These are phyloP conservation scores for Violaceomyces palustris DNA, from an alignment of 1,284 basidiomycete species.

Conservation along the genomic window DNA sequence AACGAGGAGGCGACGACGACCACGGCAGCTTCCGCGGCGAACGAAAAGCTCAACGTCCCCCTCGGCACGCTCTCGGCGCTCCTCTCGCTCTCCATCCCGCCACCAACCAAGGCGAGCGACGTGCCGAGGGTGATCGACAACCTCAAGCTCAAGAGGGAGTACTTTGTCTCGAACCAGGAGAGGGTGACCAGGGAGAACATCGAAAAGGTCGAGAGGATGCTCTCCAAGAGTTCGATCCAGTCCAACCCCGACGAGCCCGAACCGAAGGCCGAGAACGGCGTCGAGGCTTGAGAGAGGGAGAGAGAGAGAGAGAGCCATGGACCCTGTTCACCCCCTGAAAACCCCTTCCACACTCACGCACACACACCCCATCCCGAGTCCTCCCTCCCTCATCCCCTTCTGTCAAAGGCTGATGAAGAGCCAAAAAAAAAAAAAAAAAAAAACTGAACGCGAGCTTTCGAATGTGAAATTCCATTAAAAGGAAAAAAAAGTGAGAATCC, in stretches of 20 bases:
- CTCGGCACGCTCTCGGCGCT: constrained; percentile 81
- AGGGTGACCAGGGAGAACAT: constrained; percentile 55
- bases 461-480: too few relatives aligned
- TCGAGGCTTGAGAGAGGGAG: neutral
- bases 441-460: too few relatives aligned
- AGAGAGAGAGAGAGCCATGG: too few relatives aligned
- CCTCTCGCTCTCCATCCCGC: constrained; percentile 80
- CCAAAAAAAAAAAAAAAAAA: too few relatives aligned
- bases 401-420: too few relatives aligned
- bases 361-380: too few relatives aligned
- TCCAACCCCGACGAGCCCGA: constrained; percentile 1
- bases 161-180: constrained; percentile 71
- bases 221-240: constrained; percentile 22
- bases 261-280: neutral
- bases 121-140: constrained; percentile 80
- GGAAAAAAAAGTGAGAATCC: too few relatives aligned
- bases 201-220: constrained; percentile 42
- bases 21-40: constrained; percentile 38
- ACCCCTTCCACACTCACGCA: too few relatives aligned
- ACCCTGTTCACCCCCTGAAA: too few relatives aligned
- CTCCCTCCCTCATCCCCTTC: too few relatives aligned
- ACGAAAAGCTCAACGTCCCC: constrained; percentile 67
- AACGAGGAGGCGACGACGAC: constrained; percentile 1
- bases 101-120: constrained; percentile 73
- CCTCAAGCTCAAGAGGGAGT: constrained; percentile 86